Conservation (phyloP, 2,329 filamentous ascomycete species). For the Colletotrichum tropicale region DNA sequence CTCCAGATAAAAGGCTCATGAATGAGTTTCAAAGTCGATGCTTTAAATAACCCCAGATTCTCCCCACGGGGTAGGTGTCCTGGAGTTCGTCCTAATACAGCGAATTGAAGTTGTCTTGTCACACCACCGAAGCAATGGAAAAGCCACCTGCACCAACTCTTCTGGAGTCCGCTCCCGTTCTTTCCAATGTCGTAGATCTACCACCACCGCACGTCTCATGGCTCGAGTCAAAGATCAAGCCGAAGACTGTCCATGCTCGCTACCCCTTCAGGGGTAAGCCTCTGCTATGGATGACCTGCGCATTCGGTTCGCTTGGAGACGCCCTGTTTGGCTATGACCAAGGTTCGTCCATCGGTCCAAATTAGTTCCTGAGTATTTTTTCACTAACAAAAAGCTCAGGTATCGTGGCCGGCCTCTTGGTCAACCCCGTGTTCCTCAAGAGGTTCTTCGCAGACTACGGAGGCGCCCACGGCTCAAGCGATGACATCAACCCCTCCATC, state of each 20-base stretch:
- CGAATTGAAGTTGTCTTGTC: neutral
- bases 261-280: neutral
- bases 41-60: neutral
- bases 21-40: neutral
- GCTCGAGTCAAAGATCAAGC: neutral
- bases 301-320: neutral
- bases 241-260: neutral
- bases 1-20: neutral
- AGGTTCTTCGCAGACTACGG: neutral
- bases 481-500: neutral
- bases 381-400: neutral
- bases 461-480: neutral
- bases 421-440: neutral
- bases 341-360: neutral
- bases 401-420: neutral
- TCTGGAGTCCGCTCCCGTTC: neutral
- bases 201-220: neutral
- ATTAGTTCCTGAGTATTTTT: fast-evolving
- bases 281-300: neutral
- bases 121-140: neutral
- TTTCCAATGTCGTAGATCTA: neutral
- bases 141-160: neutral
- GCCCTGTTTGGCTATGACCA: neutral
- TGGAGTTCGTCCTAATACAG: neutral
- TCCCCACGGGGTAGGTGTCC: neutral